Percentiles rank a stretch among this genome's conserved stretches.
phyloP scores from a whole-genome alignment of 2,329 filamentous ascomycete species.

The Hortaea sp. region DNA sequence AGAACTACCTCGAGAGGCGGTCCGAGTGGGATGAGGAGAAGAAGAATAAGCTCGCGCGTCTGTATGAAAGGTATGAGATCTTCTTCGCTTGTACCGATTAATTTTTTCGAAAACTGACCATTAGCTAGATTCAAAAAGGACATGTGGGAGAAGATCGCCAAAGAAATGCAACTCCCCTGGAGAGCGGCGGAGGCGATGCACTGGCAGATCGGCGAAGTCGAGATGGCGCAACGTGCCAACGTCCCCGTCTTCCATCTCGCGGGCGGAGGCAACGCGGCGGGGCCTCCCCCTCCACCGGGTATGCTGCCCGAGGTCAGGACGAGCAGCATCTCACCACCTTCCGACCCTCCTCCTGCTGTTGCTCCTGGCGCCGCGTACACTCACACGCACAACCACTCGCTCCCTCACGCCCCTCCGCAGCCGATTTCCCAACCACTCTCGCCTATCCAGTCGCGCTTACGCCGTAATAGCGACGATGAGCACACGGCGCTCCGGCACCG shows the following conservation, averaged over 20 bases:
- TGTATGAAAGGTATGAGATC: conserved; percentile 76
- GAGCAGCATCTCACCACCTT: conserved; percentile 19
- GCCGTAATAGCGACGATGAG: conserved; percentile 15
- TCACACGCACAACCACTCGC: conserved; percentile 24
- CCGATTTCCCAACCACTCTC: conserved; percentile 18
- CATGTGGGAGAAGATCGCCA: conserved; percentile 94
- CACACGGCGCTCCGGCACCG: conserved; percentile 14
- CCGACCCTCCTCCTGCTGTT: conserved; percentile 7
- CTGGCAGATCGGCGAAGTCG: conserved; percentile 86
- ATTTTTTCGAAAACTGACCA: not conserved
- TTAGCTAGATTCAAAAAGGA: conserved; percentile 77
- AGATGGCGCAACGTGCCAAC: conserved; percentile 88
- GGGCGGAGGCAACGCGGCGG: conserved; percentile 13
- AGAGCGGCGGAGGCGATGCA: conserved; percentile 95
- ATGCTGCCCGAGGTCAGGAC: conserved; percentile 8
- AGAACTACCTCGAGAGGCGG: conserved; percentile 89
- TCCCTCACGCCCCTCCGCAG: conserved; percentile 20
- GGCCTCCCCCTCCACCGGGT: not conserved
- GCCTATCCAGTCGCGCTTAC: conserved; percentile 17
- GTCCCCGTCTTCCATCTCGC: conserved; percentile 67
- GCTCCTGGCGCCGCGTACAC: conserved; percentile 8
- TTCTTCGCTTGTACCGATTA: not conserved
- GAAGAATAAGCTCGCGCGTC: conserved; percentile 88
- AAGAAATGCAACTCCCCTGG: conserved; percentile 93
- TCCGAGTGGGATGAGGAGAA: conserved; percentile 96